Percentiles rank a stretch among this genome's conserved stretches.
These are phyloP conservation scores for Aspergillus biplanus DNA, from an alignment of 495 filamentous ascomycete species.

Conservation along the genomic window DNA sequence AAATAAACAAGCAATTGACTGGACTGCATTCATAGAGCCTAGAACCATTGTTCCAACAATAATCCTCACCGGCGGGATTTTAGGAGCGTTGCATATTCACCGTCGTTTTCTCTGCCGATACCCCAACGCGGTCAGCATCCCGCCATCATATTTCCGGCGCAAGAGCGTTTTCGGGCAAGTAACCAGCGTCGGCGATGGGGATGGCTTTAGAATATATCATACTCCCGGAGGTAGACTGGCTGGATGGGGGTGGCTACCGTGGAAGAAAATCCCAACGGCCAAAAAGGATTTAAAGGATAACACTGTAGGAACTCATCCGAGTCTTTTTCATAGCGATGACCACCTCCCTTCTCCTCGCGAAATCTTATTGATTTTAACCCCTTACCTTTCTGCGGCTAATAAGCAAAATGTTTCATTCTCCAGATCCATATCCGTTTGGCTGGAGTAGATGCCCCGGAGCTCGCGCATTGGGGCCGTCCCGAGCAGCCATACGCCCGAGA, in stretches of 20 bases:
- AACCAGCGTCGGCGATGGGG: slow-evolving; percentile 93
- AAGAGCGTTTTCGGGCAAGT: slow-evolving; percentile 81
- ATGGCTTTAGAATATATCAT: slow-evolving; percentile 92
- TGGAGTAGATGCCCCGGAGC: slow-evolving; percentile 90
- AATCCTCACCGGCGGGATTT: slow-evolving; percentile 67
- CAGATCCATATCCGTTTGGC: slow-evolving; percentile 84
- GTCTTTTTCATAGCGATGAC: neutral
- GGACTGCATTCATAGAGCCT: slow-evolving; percentile 68
- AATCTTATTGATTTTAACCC: neutral
- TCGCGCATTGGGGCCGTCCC: slow-evolving; percentile 86
- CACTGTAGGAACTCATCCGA: slow-evolving; percentile 59
- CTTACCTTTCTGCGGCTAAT: neutral
- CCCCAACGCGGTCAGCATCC: slow-evolving; percentile 71
- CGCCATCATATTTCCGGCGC: slow-evolving; percentile 64
- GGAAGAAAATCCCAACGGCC: slow-evolving; percentile 69
- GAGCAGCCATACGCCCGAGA: slow-evolving; percentile 84
- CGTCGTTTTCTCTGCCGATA: slow-evolving; percentile 76
- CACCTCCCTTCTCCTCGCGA: slow-evolving; percentile 18
- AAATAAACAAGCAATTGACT: slow-evolving; percentile 47
- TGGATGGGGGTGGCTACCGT: slow-evolving; percentile 89
- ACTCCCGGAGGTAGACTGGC: slow-evolving; percentile 84
- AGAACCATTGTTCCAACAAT: slow-evolving; percentile 67
- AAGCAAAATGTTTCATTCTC: neutral
- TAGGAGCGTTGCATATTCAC: slow-evolving; percentile 60
- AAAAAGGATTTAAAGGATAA: slow-evolving; percentile 70